Evolutionary conservation across 345 rosid species (phyloP).

Genomic region (Raphanus sativus): DNA sequence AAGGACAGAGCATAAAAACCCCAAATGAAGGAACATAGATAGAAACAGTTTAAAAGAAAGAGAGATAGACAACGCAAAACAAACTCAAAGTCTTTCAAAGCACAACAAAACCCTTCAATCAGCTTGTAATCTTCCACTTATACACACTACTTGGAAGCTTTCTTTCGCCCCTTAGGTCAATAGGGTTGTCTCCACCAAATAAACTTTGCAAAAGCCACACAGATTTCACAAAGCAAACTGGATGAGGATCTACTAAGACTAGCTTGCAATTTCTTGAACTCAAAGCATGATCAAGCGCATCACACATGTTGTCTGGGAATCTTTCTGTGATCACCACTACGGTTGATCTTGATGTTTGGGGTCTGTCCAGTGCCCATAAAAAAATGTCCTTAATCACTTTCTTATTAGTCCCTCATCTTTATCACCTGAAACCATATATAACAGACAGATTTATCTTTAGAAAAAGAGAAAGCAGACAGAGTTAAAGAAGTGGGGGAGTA

Average conservation of each 20-base stretch:
- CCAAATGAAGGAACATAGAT: too few species aligned
- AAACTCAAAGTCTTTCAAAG: too few species aligned
- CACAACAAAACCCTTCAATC: too few species aligned
- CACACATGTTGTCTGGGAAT: neutral
- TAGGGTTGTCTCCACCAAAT: too few species aligned
- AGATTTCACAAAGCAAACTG: neutral
- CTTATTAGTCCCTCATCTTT: neutral
- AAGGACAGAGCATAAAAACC: too few species aligned
- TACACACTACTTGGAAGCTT: too few species aligned
- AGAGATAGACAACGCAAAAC: too few species aligned
- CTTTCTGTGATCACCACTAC: neutral
- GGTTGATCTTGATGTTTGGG: neutral
- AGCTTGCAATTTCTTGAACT: neutral
- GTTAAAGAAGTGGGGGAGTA: too few species aligned
- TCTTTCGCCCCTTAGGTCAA: too few species aligned
- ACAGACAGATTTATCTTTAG: neutral
- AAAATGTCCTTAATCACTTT: neutral
- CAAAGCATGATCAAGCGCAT: neutral
- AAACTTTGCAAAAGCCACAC: neutral
- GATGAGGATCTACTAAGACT: neutral
- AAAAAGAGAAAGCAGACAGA: too few species aligned
- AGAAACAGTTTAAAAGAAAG: too few species aligned
- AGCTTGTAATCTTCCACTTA: too few species aligned
- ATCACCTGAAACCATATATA: neutral
- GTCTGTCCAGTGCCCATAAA: neutral